These are phyloP conservation scores for Boletus vinaceobasis DNA, from an alignment of 768 basidiomycete genomes.

Conservation along the genomic window DNA sequence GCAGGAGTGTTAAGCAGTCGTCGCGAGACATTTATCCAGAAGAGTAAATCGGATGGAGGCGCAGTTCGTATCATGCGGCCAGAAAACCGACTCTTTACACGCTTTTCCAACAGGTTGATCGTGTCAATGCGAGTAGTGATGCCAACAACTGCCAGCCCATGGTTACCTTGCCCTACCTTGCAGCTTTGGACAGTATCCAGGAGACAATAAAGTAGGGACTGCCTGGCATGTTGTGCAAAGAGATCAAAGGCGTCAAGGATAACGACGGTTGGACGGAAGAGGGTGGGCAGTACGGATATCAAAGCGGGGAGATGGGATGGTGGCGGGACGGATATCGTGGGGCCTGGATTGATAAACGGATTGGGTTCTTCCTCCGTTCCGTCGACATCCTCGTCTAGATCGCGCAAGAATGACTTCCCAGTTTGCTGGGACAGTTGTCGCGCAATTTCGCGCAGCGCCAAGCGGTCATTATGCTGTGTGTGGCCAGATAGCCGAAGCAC, in stretches of 20 bases:
- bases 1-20: constrained; percentile 37
- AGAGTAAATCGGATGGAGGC: constrained; percentile 47
- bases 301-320: constrained; percentile 70
- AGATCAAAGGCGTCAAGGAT: constrained; percentile 92
- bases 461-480: constrained; percentile 78
- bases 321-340: constrained; percentile 48
- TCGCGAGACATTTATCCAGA: constrained; percentile 51
- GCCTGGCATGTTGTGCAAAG: constrained; percentile 88
- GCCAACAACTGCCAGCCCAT: constrained; percentile 83
- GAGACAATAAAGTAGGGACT: constrained; percentile 91
- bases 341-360: constrained; percentile 44
- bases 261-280: constrained; percentile 76
- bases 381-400: constrained; percentile 27
- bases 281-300: constrained; percentile 73
- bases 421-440: constrained; percentile 79
- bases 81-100: constrained; percentile 97
- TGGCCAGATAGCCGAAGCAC: constrained; percentile 82
- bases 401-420: constrained; percentile 51
- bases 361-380: constrained; percentile 43
- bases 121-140: constrained; percentile 85
- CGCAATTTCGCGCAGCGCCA: constrained; percentile 92
- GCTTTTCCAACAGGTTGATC: constrained; percentile 86
- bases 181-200: constrained; percentile 92
- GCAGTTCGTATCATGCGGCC: constrained; percentile 82
- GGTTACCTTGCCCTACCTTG: constrained; percentile 51